Evolutionary conservation across 495 filamentous ascomycete genomes (phyloP), one percentile per base, ranked within the genome.

Genomic region (Penicillium pancosmium): DNA sequence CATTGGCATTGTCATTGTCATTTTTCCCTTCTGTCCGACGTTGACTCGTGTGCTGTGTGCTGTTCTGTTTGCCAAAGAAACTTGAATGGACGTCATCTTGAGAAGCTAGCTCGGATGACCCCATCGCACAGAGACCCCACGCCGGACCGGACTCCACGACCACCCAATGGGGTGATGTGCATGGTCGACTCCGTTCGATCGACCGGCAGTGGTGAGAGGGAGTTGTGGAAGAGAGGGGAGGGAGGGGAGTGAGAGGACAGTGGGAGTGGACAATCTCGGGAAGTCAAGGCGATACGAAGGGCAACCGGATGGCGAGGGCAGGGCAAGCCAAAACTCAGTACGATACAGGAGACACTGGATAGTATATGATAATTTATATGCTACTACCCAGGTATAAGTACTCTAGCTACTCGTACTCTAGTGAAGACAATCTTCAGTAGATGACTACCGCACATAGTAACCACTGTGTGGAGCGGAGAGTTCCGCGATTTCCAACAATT

Each of bases 91-190:
- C 41, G 41, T 44, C 41, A 44, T 44, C n/a, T 44, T 12, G 23
- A 44, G 41, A 0, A 44, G 36, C 12, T 40, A 40, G 36, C 23
- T 23, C 36, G 41, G 41, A 44, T 44, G 41, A 44, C 41, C 41
- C 41, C 16, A 44, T 44, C 41, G 41, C 41, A 44, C 41, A 44
- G 9, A 44, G 41, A 44, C 41, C 41, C 41, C 41, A 44, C 41
- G 41, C 36, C 15, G 36, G 15, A 31, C 15, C 36, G 36, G 36
- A 40, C 36, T 40, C 36, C 16, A 18, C 7, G 41, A 44, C 41
- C 15, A 19, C n/a, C 41, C 41, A 44, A 44, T 44, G 41, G 41
- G 41, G 41, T 44, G 41, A 18, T 44, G 16, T 44, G 41, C 41
- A 44, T 44, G 41, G 16, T 19, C 19, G 41, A 44, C n/a, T 44